Conservation (phyloP, 257 asterid species). For the Haberlea rhodopensis region DNA sequence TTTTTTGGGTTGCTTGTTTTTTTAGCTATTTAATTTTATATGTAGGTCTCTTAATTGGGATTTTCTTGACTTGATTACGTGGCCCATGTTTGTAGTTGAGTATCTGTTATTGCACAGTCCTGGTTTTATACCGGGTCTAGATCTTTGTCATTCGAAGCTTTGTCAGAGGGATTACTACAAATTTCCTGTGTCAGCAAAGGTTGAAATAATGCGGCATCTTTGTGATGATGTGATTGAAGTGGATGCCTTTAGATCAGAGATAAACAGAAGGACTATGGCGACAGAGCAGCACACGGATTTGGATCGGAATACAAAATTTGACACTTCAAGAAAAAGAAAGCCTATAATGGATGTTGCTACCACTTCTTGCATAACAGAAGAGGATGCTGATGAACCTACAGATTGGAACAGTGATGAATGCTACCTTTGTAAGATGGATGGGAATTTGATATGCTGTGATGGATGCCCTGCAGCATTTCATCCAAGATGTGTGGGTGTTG, state of each 20-base stretch:
- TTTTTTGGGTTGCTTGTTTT: conserved; percentile 25
- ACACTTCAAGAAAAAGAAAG: conserved; percentile 56
- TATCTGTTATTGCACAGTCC: conserved; percentile 70
- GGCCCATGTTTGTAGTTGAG: conserved; percentile 90
- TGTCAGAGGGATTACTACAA: conserved; percentile 64
- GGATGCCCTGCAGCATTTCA: conserved; percentile 99
- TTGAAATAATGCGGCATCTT: conserved; percentile 74
- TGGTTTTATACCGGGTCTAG: conserved; percentile 60
- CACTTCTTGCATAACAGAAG: conserved; percentile 62
- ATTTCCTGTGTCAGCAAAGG: conserved; percentile 59
- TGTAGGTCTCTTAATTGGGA: conserved; percentile 91
- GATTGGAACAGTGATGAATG: conserved; percentile 95
- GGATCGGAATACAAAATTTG: conserved; percentile 44
- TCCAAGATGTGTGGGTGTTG: conserved; percentile 89
- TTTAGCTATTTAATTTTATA: conserved; percentile 24
- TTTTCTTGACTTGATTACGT: conserved; percentile 82
- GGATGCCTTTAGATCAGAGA: conserved; percentile 68
- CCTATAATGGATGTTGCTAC: conserved; percentile 46
- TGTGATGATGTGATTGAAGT: conserved; percentile 90
- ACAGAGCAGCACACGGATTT: conserved; percentile 52
- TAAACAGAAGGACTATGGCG: conserved; percentile 58
- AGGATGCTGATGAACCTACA: conserved; percentile 46
- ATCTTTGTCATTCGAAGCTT: conserved; percentile 48
- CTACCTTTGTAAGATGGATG: conserved; percentile 94
- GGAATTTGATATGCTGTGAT: conserved; percentile 92